phyloP scores from a whole-genome alignment of 495 filamentous ascomycete species.

The Penicillium soppii region DNA sequence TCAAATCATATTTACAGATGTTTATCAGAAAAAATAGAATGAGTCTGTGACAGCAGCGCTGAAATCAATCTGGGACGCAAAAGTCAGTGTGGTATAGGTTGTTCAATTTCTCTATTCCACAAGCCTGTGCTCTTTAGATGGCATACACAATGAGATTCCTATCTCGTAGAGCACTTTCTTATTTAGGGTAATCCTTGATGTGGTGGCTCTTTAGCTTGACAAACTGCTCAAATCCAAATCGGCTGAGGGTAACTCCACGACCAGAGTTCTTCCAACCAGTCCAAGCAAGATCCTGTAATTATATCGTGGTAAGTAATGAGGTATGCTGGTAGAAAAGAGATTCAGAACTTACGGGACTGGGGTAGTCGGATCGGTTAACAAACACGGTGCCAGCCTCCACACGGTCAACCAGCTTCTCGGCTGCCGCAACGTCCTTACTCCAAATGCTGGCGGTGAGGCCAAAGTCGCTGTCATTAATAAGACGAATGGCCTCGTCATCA shows the following conservation, averaged over 20 bases:
- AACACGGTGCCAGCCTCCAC: constrained; percentile 95
- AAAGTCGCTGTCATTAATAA: constrained; percentile 93
- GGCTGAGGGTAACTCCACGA: constrained; percentile 82
- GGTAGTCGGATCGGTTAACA: constrained; percentile 88
- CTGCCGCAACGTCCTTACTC: constrained; percentile 80
- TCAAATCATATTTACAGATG: too few species aligned
- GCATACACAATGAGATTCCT: too few species aligned
- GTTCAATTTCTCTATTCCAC: too few species aligned
- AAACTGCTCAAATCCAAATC: constrained; percentile 90
- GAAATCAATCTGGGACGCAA: too few species aligned
- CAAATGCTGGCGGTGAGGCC: constrained; percentile 91
- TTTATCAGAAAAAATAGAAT: too few species aligned
- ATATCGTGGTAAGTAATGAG: constrained; percentile 17
- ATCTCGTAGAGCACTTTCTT: not conserved
- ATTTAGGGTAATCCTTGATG: constrained; percentile 62
- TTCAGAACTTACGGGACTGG: constrained; percentile 68
- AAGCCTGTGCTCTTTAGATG: too few species aligned
- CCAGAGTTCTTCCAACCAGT: constrained; percentile 95
- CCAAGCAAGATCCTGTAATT: constrained; percentile 84
- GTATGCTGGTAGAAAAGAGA: not conserved
- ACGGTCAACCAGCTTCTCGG: constrained; percentile 68
- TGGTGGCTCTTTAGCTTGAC: constrained; percentile 92
- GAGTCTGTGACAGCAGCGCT: too few species aligned
- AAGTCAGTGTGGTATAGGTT: too few species aligned
- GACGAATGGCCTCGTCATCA: constrained; percentile 73